Evolutionary conservation across 1,139 yeast genomes (phyloP), one percentile per base, ranked within the genome.

Genomic region (Komagataea norvegica): DNA sequence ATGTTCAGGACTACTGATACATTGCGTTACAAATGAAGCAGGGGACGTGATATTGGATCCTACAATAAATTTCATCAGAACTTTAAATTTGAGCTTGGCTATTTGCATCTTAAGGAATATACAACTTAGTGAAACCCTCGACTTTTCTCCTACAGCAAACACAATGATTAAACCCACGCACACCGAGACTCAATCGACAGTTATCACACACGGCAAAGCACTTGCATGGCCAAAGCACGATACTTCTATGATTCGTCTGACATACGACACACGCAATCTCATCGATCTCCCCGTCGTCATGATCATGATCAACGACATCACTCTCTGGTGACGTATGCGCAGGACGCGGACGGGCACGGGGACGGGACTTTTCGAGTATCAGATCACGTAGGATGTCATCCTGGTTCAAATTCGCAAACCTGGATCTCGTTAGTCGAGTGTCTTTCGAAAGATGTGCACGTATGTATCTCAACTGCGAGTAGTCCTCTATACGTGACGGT

Each of bases 141-240:
- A 88, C 95, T 15, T 72, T 72, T 20, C 79, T 66, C 31, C 95
- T 72, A 54, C 97, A 88, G 52, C 95, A 84, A 1, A 87, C 93
- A 60, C 97, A 88, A 1, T 83, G 82, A 41, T 75, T 77, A 52
- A 82, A 80, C 11, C 85, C 84, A 43, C 87, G 72, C 18, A 79
- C 64, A 3, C 87, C 89, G 40, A 88, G 66, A n/a, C 84, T 74
- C 22, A 79, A 64, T 18, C 96, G 69, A 55, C 97, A 88, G 13
- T 76, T 72, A 46, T 87, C 95, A 59, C 97, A 88, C 8, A 88
- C 68, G 0, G 95, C 88, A 46, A 88, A 75, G 58, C 97, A 88
- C 49, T 79, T 74, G 57, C 97, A 88, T 1, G 97, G 97, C 96
- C 96, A 88, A 3, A 91, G 67, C 13, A 88, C 79, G 29, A 88